Evolutionary conservation across 139 green algal species (phyloP).

Genomic region (Micractinium sp.): DNA sequence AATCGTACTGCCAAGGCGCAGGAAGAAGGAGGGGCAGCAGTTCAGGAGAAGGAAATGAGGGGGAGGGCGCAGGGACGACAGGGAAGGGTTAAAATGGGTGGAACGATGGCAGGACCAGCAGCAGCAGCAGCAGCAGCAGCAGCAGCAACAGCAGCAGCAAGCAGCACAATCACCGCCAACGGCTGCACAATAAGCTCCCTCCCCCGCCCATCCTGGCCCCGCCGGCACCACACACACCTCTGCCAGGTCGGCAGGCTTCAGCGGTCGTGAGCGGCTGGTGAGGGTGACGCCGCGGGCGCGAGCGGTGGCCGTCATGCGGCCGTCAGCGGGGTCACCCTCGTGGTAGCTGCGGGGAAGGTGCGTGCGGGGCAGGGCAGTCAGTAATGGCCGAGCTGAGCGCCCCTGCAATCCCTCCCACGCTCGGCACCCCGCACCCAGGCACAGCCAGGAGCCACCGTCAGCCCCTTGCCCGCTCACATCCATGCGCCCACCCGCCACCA

Average conservation of each 20-base stretch:
- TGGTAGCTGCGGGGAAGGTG: conserved; percentile 67
- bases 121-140: too few species aligned
- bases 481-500: too few species aligned
- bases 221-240: not conserved
- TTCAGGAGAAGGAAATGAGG: not conserved
- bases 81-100: too few species aligned
- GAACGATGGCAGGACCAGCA: too few species aligned
- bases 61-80: too few species aligned
- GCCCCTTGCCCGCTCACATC: too few species aligned
- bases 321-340: conserved; percentile 83
- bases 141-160: too few species aligned
- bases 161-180: not conserved
- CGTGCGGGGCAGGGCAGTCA: not conserved
- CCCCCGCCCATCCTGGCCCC: too few species aligned
- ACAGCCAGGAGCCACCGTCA: too few species aligned
- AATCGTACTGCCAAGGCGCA: conserved; percentile 69
- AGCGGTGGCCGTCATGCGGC: conserved; percentile 83
- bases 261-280: conserved; percentile 85
- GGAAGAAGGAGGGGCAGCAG: not conserved
- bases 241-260: conserved; percentile 82
- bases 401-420: too few species aligned
- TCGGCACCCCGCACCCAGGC: too few species aligned
- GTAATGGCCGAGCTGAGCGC: not conserved
- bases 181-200: not conserved
- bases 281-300: conserved; percentile 74